Evolutionary conservation across 2,329 filamentous ascomycete genomes (phyloP), one percentile per base, ranked within the genome.

Genomic region (Ophiocordyceps australis): DNA sequence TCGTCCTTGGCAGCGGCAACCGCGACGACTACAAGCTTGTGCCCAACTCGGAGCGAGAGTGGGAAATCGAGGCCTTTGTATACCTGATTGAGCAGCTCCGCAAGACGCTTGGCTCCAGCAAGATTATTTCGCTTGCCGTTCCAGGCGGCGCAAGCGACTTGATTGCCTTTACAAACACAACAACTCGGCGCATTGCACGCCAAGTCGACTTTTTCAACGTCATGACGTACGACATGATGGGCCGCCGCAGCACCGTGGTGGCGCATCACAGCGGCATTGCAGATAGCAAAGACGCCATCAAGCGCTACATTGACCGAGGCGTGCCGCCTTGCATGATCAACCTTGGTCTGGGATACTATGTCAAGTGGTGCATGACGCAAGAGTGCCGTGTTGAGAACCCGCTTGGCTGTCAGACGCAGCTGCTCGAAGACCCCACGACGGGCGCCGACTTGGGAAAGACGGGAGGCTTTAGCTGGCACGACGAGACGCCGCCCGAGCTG

Each of bases 161-260:
- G 61, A 62, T 81, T 23, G 74, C 70, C 9, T 80, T 66, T 43
- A 78, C 66, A 0, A 33, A 50, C 3, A 48, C 59, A 7, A 69
- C 62, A 11, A 52, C 73, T 0, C 66, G 71, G 1, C 48, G 57
- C 29, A 74, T 81, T 38, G 59, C 55, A 37, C 39, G 52, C 5
- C 54, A 58, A 2, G 59, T 79, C 11, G 71, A 81, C 39, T 73
- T 73, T 35, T 55, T 80, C 42, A 81, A 80, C 36, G 52, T 62
- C 38, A 64, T 79, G 75, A 60, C 65, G 2, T 80, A 79, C 43
- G 74, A 80, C 38, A 48, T 76, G 28, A 69, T 75, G 57, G 76
- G 78, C 50, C 64, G 74, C 18, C 67, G 76, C 18, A 67, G 79
- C 47, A 67, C 47, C 22, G 41, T 54, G 8, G 77, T 74, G 4